A percentile compares a stretch with the other conserved stretches of the same genome.
Conservation (phyloP, 192 early-diverging fungal species). For the Backusella sp. region DNA sequence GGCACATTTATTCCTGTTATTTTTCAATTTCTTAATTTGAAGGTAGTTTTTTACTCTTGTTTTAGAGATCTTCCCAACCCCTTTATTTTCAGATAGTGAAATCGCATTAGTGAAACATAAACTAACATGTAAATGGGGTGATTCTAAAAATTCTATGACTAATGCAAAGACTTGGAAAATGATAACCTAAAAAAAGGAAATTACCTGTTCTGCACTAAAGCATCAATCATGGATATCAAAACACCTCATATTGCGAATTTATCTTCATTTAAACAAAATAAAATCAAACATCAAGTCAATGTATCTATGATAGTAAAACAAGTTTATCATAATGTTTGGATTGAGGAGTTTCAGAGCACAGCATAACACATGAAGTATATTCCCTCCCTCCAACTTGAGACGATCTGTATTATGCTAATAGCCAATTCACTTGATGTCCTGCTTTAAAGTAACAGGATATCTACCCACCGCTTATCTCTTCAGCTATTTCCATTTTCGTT, state of each 20-base stretch:
- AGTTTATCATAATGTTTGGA: background rate
- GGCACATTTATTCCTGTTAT: background rate
- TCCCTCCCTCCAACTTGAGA: background rate
- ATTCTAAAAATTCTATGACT: background rate
- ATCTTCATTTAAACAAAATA: background rate
- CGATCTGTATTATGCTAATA: background rate
- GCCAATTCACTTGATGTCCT: background rate
- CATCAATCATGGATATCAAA: background rate
- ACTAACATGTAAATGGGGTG: background rate
- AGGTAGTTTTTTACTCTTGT: background rate
- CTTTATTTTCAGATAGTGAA: background rate
- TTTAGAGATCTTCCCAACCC: background rate
- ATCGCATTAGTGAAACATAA: too few species aligned
- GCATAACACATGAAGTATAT: background rate
- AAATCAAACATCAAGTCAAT: background rate
- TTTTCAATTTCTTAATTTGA: background rate
- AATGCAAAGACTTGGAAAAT: background rate
- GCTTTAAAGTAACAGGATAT: background rate
- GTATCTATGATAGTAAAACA: background rate
- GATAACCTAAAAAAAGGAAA: conserved; percentile 21
- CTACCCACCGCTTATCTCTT: background rate
- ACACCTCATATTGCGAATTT: background rate
- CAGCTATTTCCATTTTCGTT: background rate
- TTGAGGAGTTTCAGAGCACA: background rate
- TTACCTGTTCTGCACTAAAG: background rate